A percentile compares a stretch with the other conserved stretches of the same genome.
Evolutionary conservation across 1,284 basidiomycete species (phyloP).

Genomic region (Stereum hirsutum): DNA sequence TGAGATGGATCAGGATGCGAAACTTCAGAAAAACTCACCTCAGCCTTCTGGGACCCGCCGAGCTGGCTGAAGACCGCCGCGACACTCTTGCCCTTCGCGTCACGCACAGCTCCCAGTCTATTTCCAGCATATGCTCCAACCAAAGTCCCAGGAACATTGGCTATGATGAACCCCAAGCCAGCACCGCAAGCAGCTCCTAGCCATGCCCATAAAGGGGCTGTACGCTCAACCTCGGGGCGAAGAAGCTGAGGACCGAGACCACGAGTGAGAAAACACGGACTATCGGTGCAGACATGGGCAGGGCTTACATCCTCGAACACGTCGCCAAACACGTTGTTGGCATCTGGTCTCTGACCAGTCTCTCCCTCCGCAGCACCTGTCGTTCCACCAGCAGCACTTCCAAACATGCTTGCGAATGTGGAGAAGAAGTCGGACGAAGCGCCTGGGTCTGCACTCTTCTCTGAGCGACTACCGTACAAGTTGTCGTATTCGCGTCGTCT

Average conservation of each 20-base stretch:
- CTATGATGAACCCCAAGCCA: constrained; percentile 81
- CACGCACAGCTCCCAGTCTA: constrained; percentile 77
- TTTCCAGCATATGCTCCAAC: constrained; percentile 80
- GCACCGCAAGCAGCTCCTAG: constrained; percentile 62
- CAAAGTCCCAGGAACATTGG: constrained; percentile 78
- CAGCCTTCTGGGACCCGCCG: constrained; percentile 76
- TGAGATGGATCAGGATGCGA: constrained; percentile 10
- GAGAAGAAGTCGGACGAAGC: constrained; percentile 70
- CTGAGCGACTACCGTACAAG: constrained; percentile 45
- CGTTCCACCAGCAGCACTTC: constrained; percentile 21
- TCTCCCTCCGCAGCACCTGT: constrained; percentile 22
- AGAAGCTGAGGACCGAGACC: constrained; percentile 42
- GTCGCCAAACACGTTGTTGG: constrained; percentile 78
- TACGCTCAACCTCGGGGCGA: constrained; percentile 68
- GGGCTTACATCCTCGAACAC: constrained; percentile 79
- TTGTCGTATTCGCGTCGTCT: constrained; percentile 78
- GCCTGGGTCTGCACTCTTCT: constrained; percentile 51
- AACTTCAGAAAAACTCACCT: constrained; percentile 41
- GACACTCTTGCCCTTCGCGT: constrained; percentile 90
- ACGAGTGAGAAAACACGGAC: not conserved
- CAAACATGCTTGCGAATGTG: constrained; percentile 70
- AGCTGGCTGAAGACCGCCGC: constrained; percentile 85
- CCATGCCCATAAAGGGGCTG: constrained; percentile 68
- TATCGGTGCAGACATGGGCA: not conserved
- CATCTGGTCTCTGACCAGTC: constrained; percentile 50